These are phyloP conservation scores for Gardenia jasminoides DNA, from an alignment of 257 asterid genomes.

Conservation along the genomic window DNA sequence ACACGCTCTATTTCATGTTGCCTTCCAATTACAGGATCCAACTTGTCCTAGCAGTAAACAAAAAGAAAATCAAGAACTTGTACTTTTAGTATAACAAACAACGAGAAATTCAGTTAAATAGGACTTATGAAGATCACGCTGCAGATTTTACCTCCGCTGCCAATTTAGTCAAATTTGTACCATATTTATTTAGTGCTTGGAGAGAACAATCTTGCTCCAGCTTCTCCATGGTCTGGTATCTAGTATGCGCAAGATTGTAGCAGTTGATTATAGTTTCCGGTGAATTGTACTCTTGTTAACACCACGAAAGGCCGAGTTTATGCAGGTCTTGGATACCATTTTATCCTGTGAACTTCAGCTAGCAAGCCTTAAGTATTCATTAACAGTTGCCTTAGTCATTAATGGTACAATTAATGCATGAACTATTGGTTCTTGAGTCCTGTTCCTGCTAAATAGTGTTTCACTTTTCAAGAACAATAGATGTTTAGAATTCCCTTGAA, in stretches of 20 bases:
- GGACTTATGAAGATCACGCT: not conserved
- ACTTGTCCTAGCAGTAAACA: conserved; percentile 28
- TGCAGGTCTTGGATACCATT: not conserved
- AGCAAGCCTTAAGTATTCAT: not conserved
- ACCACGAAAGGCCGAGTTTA: not conserved
- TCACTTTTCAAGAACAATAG: not conserved
- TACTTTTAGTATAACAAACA: not conserved
- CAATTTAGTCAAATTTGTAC: conserved; percentile 30
- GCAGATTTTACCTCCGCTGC: conserved; percentile 25
- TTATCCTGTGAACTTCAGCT: not conserved
- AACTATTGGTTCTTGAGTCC: not conserved
- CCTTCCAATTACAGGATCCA: conserved; percentile 51
- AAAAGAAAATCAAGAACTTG: not conserved
- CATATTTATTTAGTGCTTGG: conserved; percentile 24
- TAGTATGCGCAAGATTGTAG: not conserved
- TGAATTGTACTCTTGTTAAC: not conserved
- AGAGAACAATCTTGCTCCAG: not conserved
- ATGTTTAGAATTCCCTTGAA: not conserved
- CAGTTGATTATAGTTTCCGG: not conserved
- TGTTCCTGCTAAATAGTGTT: not conserved
- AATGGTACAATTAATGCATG: not conserved
- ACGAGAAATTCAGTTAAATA: not conserved
- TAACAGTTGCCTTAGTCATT: not conserved
- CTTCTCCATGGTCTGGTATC: conserved; percentile 12
- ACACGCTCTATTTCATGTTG: conserved; percentile 37